A percentile compares a stretch with the other conserved stretches of the same genome.
Conservation (phyloP, 352 stramenopile species). For the Globisporangium solare region DNA sequence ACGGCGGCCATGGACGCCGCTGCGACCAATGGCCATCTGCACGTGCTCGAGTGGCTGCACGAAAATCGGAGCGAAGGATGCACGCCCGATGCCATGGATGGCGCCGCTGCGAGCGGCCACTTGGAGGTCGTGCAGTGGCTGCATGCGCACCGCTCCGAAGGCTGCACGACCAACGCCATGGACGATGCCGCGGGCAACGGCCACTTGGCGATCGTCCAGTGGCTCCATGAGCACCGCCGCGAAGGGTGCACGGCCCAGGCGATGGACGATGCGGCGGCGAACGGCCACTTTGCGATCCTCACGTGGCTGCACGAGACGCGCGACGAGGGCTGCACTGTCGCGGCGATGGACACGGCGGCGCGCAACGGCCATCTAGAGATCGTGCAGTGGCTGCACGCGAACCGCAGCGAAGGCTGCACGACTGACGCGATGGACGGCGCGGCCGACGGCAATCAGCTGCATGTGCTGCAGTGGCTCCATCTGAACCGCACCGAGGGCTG, state of each 20-base stretch:
- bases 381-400: conserved; percentile 52
- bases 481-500: conserved; percentile 16
- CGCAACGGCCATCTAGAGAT: conserved; percentile 9
- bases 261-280: too few relatives aligned
- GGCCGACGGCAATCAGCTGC: conserved; percentile 16
- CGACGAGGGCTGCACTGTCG: conserved; percentile 44
- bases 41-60: too few relatives aligned
- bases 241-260: too few relatives aligned
- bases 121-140: too few relatives aligned
- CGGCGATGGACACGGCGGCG: conserved; percentile 13
- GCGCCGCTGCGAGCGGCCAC: conserved; percentile 19
- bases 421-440: conserved; percentile 27
- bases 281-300: too few relatives aligned
- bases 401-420: conserved; percentile 65
- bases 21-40: too few relatives aligned
- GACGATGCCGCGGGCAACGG: conserved; percentile 17
- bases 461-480: conserved; percentile 19
- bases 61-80: conserved; percentile 11
- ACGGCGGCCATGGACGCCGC: too few relatives aligned
- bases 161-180: conserved; percentile 17
- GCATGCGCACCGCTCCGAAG: too few relatives aligned
- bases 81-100: conserved; percentile 19
- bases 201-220: conserved; percentile 31
- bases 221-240: conserved; percentile 49
- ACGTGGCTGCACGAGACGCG: too few relatives aligned